A percentile compares a stretch with the other conserved stretches of the same genome.
Conservation (phyloP, 2,329 filamentous ascomycete genomes). For the Exophiala xenobiotica region DNA sequence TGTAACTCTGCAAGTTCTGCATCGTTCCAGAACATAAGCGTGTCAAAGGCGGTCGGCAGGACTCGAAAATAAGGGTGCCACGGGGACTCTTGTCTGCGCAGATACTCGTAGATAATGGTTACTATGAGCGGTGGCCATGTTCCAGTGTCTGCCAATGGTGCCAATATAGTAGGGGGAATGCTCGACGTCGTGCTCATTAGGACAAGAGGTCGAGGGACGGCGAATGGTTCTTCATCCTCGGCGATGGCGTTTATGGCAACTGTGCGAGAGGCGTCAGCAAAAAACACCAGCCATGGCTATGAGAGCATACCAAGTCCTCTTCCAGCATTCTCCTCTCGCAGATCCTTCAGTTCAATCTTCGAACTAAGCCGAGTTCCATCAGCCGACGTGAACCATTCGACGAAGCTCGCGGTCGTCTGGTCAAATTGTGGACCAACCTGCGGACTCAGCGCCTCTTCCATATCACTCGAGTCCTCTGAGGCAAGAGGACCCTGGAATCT, state of each 20-base stretch:
- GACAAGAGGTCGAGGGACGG: constrained; percentile 69
- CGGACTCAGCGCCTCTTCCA: not conserved
- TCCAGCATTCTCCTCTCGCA: constrained; percentile 57
- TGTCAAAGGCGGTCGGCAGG: constrained; percentile 71
- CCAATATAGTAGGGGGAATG: constrained; percentile 58
- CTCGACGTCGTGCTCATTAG: constrained; percentile 72
- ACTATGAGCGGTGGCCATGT: constrained; percentile 66
- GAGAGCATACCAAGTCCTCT: constrained; percentile 59
- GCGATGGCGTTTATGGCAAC: constrained; percentile 67
- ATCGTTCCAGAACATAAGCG: constrained; percentile 83
- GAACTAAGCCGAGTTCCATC: constrained; percentile 55
- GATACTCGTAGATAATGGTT: constrained; percentile 74
- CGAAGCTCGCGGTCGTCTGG: constrained; percentile 51
- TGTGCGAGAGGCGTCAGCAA: constrained; percentile 17
- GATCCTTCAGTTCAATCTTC: constrained; percentile 59
- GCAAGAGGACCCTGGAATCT: not conserved
- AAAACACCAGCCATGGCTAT: constrained; percentile 8
- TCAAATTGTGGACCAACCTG: constrained; percentile 32
- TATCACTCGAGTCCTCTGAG: not conserved
- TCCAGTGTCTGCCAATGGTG: constrained; percentile 52
- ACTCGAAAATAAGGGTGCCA: constrained; percentile 80
- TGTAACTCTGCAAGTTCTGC: constrained; percentile 70
- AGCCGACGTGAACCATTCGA: constrained; percentile 55
- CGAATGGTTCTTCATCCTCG: constrained; percentile 76
- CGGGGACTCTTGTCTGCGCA: constrained; percentile 57